Evolutionary conservation across 768 basidiomycete genomes (phyloP).

Genomic region (Leccinum rimulosum): DNA sequence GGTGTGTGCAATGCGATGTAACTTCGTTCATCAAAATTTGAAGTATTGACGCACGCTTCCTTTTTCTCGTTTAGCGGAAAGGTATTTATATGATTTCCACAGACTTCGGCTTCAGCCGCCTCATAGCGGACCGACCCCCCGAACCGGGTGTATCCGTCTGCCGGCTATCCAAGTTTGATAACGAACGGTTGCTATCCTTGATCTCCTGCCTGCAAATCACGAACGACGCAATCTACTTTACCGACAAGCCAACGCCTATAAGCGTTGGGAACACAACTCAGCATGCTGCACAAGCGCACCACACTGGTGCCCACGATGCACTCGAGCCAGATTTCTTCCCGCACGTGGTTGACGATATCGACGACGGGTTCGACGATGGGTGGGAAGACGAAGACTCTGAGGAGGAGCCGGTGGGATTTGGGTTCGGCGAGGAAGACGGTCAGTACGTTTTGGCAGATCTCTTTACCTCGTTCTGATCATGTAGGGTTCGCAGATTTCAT

Average conservation of each 20-base stretch:
- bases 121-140: constrained; percentile 31
- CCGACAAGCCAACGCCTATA: constrained; percentile 21
- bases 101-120: constrained; percentile 20
- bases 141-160: constrained; percentile 30
- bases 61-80: constrained; percentile 5
- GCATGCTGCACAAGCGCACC: neutral
- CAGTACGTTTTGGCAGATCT: neutral
- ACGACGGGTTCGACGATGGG: constrained; percentile 7
- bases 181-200: constrained; percentile 12
- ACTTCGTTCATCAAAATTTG: neutral
- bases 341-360: constrained; percentile 7
- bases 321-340: constrained; percentile 2
- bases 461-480: constrained; percentile 3
- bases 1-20: constrained; percentile 25
- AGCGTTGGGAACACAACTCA: neutral
- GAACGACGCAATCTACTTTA: constrained; percentile 50
- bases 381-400: constrained; percentile 20
- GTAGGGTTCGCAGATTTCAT: constrained; percentile 7
- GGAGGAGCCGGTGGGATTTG: constrained; percentile 5
- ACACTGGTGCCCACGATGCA: neutral
- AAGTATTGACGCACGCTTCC: neutral
- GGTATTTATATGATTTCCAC: constrained; percentile 29
- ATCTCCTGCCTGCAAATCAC: constrained; percentile 58
- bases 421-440: constrained; percentile 10
- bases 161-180: constrained; percentile 17